Conservation (phyloP, 805 yeast species). For the Saccharomycopsis sp. region DNA sequence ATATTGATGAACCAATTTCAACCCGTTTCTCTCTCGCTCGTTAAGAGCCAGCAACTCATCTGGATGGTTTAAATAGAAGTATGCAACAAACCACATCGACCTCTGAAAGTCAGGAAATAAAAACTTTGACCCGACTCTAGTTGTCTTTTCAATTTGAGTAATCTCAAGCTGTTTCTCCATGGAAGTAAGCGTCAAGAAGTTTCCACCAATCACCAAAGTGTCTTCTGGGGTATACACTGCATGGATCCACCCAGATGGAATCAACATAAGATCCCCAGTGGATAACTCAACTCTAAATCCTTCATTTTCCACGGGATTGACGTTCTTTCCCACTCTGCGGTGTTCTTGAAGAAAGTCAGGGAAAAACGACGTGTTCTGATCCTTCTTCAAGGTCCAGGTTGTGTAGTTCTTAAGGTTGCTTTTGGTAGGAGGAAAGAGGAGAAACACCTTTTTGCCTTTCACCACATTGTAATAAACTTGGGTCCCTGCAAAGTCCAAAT, state of each 20-base stretch:
- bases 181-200: slow-evolving; percentile 63
- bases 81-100: slow-evolving; percentile 51
- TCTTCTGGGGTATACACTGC: slow-evolving; percentile 80
- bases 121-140: slow-evolving; percentile 70
- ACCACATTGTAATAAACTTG: slow-evolving; percentile 83
- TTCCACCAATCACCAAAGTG: slow-evolving; percentile 82
- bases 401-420: slow-evolving; percentile 55
- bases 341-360: slow-evolving; percentile 38
- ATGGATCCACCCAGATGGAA: slow-evolving; percentile 93
- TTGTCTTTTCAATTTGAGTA: slow-evolving; percentile 53
- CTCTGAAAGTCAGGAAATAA: slow-evolving; percentile 71
- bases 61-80: not conserved
- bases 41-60: not conserved
- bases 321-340: not conserved
- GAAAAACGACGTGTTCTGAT: slow-evolving; percentile 60
- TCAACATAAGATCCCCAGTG: slow-evolving; percentile 68
- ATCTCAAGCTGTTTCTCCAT: slow-evolving; percentile 57
- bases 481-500: slow-evolving; percentile 88
- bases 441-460: slow-evolving; percentile 66
- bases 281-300: slow-evolving; percentile 50
- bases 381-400: slow-evolving; percentile 63
- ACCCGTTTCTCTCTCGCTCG: not conserved
- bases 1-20: not conserved
- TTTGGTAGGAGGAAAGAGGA: slow-evolving; percentile 73
- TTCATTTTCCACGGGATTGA: slow-evolving; percentile 21